phyloP scores from a whole-genome alignment of 305 asterid genomes.

The Striga hermonthica region DNA sequence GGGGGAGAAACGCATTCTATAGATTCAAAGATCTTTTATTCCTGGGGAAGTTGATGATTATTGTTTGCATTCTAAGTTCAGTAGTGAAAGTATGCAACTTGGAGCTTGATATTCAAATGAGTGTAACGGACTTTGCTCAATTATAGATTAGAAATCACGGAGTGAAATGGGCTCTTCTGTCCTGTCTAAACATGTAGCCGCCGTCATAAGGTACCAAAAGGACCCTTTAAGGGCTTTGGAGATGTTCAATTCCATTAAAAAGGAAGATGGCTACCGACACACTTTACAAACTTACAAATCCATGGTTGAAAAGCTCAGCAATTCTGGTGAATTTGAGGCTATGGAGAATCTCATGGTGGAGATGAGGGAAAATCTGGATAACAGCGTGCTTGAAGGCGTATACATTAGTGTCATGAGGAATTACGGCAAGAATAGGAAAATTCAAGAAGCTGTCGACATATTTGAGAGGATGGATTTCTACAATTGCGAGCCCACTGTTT shows the following conservation, averaged over 20 bases:
- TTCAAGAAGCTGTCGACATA: constrained; percentile 78
- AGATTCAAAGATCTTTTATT: no score
- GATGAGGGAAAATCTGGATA: constrained; percentile 57
- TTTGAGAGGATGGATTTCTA: constrained; percentile 93
- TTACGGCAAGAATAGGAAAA: constrained; percentile 68
- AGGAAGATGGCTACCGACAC: constrained; percentile 71
- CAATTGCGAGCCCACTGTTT: constrained; percentile 64
- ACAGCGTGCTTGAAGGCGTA: constrained; percentile 66
- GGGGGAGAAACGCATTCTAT: no score
- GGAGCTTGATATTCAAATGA: constrained; percentile 21
- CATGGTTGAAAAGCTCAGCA: constrained; percentile 79
- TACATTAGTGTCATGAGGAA: constrained; percentile 66
- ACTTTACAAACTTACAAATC: constrained; percentile 64
- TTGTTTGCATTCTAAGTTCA: neutral
- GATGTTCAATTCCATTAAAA: constrained; percentile 72
- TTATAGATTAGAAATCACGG: constrained; percentile 22
- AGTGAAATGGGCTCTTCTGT: constrained; percentile 43
- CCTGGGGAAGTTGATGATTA: no score
- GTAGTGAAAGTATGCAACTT: constrained; percentile 5
- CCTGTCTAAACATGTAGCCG: constrained; percentile 86
- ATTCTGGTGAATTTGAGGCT: constrained; percentile 65
- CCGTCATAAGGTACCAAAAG: constrained; percentile 67
- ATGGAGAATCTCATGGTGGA: constrained; percentile 70
- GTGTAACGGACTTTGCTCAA: constrained; percentile 28
- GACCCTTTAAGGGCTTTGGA: constrained; percentile 84